Conservation (phyloP, 495 filamentous ascomycete genomes). For the Hypoxylon fuscum region DNA sequence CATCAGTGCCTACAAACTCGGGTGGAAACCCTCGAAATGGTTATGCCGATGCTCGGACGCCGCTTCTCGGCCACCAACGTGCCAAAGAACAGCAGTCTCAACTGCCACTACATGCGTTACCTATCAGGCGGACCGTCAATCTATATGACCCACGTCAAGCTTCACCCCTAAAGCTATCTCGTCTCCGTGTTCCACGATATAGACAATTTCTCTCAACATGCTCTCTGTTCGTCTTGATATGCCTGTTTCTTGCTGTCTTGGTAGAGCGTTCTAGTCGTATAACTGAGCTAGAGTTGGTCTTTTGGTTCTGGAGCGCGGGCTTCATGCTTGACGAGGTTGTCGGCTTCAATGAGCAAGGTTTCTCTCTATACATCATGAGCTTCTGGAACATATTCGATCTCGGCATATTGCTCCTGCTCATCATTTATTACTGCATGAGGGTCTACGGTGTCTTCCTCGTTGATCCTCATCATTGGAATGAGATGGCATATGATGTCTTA, state of each 20-base stretch:
- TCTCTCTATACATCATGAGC: constrained; percentile 93
- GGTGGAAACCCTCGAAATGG: constrained; percentile 24
- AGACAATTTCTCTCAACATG: constrained; percentile 86
- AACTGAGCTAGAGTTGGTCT: constrained; percentile 81
- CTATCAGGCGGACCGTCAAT: constrained; percentile 76
- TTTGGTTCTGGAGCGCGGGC: constrained; percentile 96
- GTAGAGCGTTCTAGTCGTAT: constrained; percentile 74
- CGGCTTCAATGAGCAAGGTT: constrained; percentile 91
- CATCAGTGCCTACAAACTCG: constrained; percentile 25
- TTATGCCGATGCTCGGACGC: constrained; percentile 48
- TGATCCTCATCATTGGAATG: constrained; percentile 71
- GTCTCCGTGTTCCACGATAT: constrained; percentile 89
- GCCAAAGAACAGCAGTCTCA: constrained; percentile 48
- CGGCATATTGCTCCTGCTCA: constrained; percentile 84
- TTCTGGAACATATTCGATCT: constrained; percentile 97
- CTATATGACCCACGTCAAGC: constrained; percentile 92
- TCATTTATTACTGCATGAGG: constrained; percentile 87
- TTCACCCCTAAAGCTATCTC: constrained; percentile 87
- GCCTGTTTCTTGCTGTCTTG: constrained; percentile 83
- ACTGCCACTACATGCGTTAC: constrained; percentile 44
- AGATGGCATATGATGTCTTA: constrained; percentile 89
- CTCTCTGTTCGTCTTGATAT: constrained; percentile 81
- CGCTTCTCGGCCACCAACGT: constrained; percentile 53
- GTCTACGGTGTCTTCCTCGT: constrained; percentile 84
- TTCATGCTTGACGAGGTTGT: constrained; percentile 97